Evolutionary conservation across 306 rosid species (phyloP).

Genomic region (Alnus glutinosa): DNA sequence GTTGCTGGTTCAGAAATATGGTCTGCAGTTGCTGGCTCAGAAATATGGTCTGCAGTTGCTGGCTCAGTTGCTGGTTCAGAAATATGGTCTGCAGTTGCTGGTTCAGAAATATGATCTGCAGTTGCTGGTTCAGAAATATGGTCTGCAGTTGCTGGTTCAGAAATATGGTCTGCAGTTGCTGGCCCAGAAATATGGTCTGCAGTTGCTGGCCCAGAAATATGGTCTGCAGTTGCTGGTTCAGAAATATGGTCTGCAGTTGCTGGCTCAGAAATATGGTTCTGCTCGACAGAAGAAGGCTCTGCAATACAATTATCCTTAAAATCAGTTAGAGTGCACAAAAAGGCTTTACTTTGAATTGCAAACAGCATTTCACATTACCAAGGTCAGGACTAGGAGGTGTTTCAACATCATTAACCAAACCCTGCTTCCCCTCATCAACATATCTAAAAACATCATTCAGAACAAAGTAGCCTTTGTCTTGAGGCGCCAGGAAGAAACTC

Average conservation of each 20-base stretch:
- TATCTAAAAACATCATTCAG: conserved; percentile 83
- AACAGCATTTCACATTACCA: conserved; percentile 39
- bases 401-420: conserved; percentile 34
- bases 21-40: no score
- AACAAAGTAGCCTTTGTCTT: conserved; percentile 87
- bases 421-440: conserved; percentile 57
- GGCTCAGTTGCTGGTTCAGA: no score
- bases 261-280: conserved; percentile 42
- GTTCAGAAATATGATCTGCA: no score
- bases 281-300: conserved; percentile 39
- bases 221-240: conserved; percentile 25
- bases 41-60: no score
- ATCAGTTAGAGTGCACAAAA: conserved; percentile 5
- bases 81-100: no score
- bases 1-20: neutral
- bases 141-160: no score
- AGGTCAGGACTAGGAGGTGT: conserved; percentile 37
- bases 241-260: conserved; percentile 20
- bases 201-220: no score
- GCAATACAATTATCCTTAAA: conserved; percentile 23
- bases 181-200: no score
- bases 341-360: conserved; percentile 1
- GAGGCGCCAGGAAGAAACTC: conserved; percentile 94
- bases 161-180: no score
- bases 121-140: no score